Conservation (phyloP, 1,139 yeast genomes). For the Kluyveromyces sp. region DNA sequence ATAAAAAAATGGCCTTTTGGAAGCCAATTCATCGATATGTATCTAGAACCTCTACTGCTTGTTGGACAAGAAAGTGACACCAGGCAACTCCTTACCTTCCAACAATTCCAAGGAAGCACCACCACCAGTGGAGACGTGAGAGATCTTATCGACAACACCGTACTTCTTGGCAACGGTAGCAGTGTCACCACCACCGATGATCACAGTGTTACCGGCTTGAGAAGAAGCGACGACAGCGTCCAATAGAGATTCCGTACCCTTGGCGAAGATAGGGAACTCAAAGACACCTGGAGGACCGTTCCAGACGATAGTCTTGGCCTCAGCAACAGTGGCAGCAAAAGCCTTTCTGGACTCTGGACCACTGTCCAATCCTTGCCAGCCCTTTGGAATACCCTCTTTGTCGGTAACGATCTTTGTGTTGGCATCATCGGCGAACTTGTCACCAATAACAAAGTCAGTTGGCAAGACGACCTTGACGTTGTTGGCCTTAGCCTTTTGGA, state of each 20-base stretch:
- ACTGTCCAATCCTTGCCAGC: constrained; percentile 90
- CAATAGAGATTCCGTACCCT: constrained; percentile 82
- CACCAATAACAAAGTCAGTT: constrained; percentile 89
- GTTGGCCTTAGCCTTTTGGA: constrained; percentile 92
- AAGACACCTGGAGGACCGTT: constrained; percentile 99
- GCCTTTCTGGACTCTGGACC: constrained; percentile 81
- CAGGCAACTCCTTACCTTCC: constrained; percentile 97
- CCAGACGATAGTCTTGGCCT: constrained; percentile 97
- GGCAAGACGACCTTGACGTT: constrained; percentile 88
- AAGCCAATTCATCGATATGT: too few relatives aligned
- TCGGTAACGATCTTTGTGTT: constrained; percentile 72
- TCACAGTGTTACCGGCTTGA: constrained; percentile 84
- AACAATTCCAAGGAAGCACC: constrained; percentile 97
- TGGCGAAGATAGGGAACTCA: constrained; percentile 84
- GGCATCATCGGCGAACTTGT: constrained; percentile 88
- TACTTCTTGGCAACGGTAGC: constrained; percentile 98
- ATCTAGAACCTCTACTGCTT: constrained; percentile 37
- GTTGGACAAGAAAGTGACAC: constrained; percentile 83
- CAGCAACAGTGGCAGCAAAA: constrained; percentile 70
- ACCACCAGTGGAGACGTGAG: constrained; percentile 98
- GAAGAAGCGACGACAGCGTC: constrained; percentile 84
- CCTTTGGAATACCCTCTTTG: constrained; percentile 83
- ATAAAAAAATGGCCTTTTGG: constrained; percentile 4
- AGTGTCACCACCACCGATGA: constrained; percentile 99
- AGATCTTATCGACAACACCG: constrained; percentile 89